These are phyloP conservation scores for Setaria italica DNA, from an alignment of 202 grass and related monocot species.

Conservation along the genomic window DNA sequence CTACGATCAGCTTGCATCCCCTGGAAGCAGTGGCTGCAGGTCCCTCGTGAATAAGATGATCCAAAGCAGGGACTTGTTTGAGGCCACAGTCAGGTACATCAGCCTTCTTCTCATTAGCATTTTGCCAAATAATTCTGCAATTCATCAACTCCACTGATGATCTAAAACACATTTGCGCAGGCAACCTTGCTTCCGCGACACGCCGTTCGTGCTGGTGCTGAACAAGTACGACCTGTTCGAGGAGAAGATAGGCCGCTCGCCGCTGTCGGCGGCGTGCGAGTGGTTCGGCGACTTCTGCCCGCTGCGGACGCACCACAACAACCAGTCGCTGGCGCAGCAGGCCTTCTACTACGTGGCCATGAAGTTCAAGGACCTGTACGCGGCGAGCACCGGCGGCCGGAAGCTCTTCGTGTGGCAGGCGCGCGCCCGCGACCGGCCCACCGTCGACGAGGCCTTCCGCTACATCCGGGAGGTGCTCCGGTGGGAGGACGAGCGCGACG, in stretches of 20 bases:
- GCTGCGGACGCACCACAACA: constrained; percentile 73
- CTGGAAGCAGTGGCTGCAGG: constrained; percentile 48
- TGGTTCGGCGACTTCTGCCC: constrained; percentile 93
- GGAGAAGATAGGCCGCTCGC: constrained; percentile 71
- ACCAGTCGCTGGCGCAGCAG: constrained; percentile 85
- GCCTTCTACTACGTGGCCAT: constrained; percentile 91
- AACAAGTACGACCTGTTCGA: constrained; percentile 96
- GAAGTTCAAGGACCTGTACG: constrained; percentile 93
- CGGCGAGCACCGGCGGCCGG: constrained; percentile 46
- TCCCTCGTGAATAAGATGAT: constrained; percentile 84
- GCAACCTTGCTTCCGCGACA: constrained; percentile 83
- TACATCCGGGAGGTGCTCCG: constrained; percentile 85
- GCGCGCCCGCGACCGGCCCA: constrained; percentile 70
- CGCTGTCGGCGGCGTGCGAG: constrained; percentile 58
- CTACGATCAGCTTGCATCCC: constrained; percentile 68
- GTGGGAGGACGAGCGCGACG: constrained; percentile 92
- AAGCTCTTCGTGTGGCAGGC: constrained; percentile 97
- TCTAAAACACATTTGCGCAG: constrained; percentile 35
- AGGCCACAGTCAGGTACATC: constrained; percentile 81
- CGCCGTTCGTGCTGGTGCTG: constrained; percentile 80
- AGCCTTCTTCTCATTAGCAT: not conserved
- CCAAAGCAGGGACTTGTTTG: constrained; percentile 90
- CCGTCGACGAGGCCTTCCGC: constrained; percentile 85
- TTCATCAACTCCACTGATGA: not conserved
- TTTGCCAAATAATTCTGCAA: not conserved